Evolutionary conservation across 2,329 filamentous ascomycete species (phyloP).

Genomic region (Paraphoma chrysanthemicola): DNA sequence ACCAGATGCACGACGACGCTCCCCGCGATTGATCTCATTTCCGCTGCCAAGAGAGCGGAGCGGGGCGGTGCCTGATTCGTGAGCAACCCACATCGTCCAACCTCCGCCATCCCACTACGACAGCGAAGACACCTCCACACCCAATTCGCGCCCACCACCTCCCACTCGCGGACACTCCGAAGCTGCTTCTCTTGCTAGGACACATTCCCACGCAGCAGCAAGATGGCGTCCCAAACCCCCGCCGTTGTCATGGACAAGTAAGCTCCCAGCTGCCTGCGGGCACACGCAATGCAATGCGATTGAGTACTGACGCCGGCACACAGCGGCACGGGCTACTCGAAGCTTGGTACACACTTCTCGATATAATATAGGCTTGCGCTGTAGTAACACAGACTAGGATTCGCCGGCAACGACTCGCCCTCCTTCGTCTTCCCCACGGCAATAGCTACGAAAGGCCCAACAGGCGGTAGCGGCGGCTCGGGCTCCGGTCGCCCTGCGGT

Average conservation of each 20-base stretch:
- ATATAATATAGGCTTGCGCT: constrained; percentile 2
- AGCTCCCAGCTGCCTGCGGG: constrained; percentile 54
- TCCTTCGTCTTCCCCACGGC: constrained; percentile 99
- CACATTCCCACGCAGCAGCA: constrained; percentile 30
- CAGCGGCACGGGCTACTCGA: constrained; percentile 99
- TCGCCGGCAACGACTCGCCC: constrained; percentile 98
- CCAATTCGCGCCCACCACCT: constrained; percentile 29
- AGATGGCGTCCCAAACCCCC: constrained; percentile 97
- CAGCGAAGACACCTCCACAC: constrained; percentile 34
- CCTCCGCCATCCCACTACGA: constrained; percentile 40
- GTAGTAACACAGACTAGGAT: constrained; percentile 68
- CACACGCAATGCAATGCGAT: constrained; percentile 32
- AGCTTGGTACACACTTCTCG: constrained; percentile 76
- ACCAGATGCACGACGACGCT: background rate
- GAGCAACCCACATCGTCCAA: constrained; percentile 30
- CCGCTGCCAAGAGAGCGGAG: constrained; percentile 36
- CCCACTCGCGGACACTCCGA: constrained; percentile 20
- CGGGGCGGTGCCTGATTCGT: constrained; percentile 36
- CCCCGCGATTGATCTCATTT: constrained; percentile 19
- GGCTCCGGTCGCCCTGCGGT: constrained; percentile 89
- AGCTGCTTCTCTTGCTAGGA: constrained; percentile 28
- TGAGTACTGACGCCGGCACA: constrained; percentile 48
- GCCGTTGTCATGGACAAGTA: constrained; percentile 99
- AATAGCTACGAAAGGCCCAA: constrained; percentile 89
- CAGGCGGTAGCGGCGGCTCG: constrained; percentile 73